Conservation (phyloP, 345 rosid genomes). For the Heritiera fomes region DNA sequence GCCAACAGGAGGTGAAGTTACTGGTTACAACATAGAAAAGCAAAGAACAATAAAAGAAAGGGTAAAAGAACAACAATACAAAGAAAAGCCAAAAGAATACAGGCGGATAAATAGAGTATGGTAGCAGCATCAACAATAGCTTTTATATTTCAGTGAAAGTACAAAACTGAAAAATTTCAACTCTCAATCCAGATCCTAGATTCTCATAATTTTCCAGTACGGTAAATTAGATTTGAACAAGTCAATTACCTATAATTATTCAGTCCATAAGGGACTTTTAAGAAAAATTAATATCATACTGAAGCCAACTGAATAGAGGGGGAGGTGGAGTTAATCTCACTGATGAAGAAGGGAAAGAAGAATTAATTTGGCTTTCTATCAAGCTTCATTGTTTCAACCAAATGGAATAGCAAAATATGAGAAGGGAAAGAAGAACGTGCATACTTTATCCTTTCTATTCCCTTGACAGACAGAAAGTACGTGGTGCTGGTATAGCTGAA, state of each 20-base stretch:
- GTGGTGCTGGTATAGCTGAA: constrained; percentile 19
- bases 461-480: constrained; percentile 26
- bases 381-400: constrained; percentile 13
- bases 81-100: not conserved
- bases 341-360: not conserved
- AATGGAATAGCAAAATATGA: constrained; percentile 9
- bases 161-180: not conserved
- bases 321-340: not conserved
- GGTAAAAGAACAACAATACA: not conserved
- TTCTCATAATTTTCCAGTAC: not conserved
- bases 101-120: not conserved
- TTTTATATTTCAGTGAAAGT: not conserved
- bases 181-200: not conserved
- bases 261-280: not conserved
- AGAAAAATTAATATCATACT: not conserved
- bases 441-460: constrained; percentile 29
- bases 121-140: not conserved
- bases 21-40: not conserved
- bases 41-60: not conserved
- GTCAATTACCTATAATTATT: not conserved
- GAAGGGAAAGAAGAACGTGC: constrained; percentile 20
- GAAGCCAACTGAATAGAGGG: not conserved
- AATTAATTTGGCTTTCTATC: constrained; percentile 11
- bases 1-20: not conserved
- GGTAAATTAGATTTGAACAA: not conserved